These are phyloP conservation scores for Peterozyma toletana DNA, from an alignment of 805 yeast genomes.

Conservation along the genomic window DNA sequence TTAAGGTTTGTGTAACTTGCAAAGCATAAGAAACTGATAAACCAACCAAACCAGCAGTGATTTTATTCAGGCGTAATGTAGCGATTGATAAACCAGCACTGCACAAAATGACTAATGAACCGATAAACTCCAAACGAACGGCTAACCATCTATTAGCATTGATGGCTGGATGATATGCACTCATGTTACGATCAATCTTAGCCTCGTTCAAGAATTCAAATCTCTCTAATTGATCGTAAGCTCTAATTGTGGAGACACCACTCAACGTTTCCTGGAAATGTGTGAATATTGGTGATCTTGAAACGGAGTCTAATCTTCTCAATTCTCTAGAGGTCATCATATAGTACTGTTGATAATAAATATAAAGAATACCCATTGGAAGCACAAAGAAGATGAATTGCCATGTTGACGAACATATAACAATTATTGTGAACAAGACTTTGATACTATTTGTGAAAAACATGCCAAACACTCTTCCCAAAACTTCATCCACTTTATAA, in stretches of 20 bases:
- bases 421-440: slow-evolving; percentile 57
- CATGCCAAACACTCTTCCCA: slow-evolving; percentile 57
- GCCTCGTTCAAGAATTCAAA: slow-evolving; percentile 49
- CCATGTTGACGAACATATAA: slow-evolving; percentile 76
- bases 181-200: slow-evolving; percentile 68
- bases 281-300: slow-evolving; percentile 63
- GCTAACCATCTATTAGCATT: slow-evolving; percentile 90
- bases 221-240: slow-evolving; percentile 50
- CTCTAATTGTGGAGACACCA: slow-evolving; percentile 60
- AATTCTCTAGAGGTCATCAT: slow-evolving; percentile 62
- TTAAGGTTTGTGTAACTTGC: slow-evolving; percentile 77
- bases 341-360: slow-evolving; percentile 62
- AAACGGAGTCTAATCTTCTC: slow-evolving; percentile 64
- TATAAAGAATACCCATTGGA: slow-evolving; percentile 52
- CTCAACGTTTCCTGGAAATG: slow-evolving; percentile 65
- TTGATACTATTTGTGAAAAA: slow-evolving; percentile 48
- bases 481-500: slow-evolving; percentile 66
- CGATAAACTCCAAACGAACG: slow-evolving; percentile 74
- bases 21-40: slow-evolving; percentile 78
- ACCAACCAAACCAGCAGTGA: slow-evolving; percentile 81
- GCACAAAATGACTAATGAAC: slow-evolving; percentile 70
- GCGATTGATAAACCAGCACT: slow-evolving; percentile 72
- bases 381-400: slow-evolving; percentile 55
- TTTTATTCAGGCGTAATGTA: slow-evolving; percentile 47
- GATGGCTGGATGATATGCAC: slow-evolving; percentile 77